Conservation (phyloP, 805 yeast species). For the Ogataea parapolymorpha region DNA sequence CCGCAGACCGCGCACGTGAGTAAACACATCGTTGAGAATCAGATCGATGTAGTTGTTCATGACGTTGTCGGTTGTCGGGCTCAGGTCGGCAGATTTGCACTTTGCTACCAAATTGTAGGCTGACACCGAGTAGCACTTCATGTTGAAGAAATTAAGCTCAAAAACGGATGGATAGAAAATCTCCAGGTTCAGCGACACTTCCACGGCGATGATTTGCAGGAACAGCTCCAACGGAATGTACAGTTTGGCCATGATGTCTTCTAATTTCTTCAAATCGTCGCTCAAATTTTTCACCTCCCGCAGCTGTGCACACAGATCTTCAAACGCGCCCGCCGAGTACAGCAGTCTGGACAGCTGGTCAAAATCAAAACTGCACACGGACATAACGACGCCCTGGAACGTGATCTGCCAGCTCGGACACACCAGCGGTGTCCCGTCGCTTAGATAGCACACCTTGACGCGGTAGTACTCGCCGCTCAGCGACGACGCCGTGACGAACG, state of each 20-base stretch:
- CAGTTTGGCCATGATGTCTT: slow-evolving; percentile 42
- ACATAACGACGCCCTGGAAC: slow-evolving; percentile 46
- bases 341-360: slow-evolving; percentile 36
- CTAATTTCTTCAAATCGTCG: slow-evolving; percentile 34
- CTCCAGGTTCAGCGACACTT: slow-evolving; percentile 68
- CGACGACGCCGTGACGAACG: slow-evolving; percentile 89
- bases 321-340: slow-evolving; percentile 19
- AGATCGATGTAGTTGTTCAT: slow-evolving; percentile 75
- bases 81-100: slow-evolving; percentile 14
- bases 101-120: slow-evolving; percentile 17
- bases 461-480: slow-evolving; percentile 76
- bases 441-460: slow-evolving; percentile 63
- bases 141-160: slow-evolving; percentile 31
- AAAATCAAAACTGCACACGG: slow-evolving; percentile 57
- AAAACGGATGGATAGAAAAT: slow-evolving; percentile 67
- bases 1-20: slow-evolving; percentile 61
- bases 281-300: slow-evolving; percentile 11
- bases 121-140: slow-evolving; percentile 24
- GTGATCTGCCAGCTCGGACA: slow-evolving; percentile 65
- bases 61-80: slow-evolving; percentile 30
- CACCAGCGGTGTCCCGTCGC: slow-evolving; percentile 84
- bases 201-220: slow-evolving; percentile 51
- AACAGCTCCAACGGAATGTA: slow-evolving; percentile 61
- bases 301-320: slow-evolving; percentile 17
- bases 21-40: slow-evolving; percentile 67